Evolutionary conservation across 306 rosid species (phyloP).

Genomic region (Ziziphus jujuba): DNA sequence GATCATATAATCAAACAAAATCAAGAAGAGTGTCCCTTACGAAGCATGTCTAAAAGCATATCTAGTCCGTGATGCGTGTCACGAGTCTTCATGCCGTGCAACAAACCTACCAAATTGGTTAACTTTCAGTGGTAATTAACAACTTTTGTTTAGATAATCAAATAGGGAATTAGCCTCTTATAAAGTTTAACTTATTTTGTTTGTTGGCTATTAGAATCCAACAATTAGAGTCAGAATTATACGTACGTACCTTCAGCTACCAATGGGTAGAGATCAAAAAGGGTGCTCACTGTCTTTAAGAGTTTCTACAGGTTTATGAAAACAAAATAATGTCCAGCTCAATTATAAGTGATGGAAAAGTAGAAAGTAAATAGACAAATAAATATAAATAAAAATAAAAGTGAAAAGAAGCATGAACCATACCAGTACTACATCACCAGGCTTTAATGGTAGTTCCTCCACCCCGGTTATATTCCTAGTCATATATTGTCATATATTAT

Average conservation of each 20-base stretch:
- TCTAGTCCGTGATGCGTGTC: constrained; percentile 13
- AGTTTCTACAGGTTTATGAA: constrained; percentile 35
- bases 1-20: too few species aligned
- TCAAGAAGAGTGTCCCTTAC: background rate
- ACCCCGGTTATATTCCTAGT: constrained; percentile 52
- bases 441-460: constrained; percentile 57
- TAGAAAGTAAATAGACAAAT: background rate
- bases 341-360: background rate
- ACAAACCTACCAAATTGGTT: background rate
- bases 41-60: constrained; percentile 11
- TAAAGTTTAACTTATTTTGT: too few species aligned
- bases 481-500: constrained; percentile 3
- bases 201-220: too few species aligned
- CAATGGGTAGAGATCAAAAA: constrained; percentile 49
- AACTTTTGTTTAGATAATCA: too few species aligned
- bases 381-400: background rate
- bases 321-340: background rate
- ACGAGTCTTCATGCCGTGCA: constrained; percentile 11
- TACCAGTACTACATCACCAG: constrained; percentile 54
- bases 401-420: background rate
- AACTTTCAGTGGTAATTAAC: background rate
- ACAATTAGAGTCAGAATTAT: background rate
- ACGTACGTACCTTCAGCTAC: constrained; percentile 41
- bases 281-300: constrained; percentile 29
- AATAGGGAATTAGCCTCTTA: too few species aligned